Evolutionary conservation across 2,329 filamentous ascomycete species (phyloP).

Genomic region (Ophiostoma fasciatum): DNA sequence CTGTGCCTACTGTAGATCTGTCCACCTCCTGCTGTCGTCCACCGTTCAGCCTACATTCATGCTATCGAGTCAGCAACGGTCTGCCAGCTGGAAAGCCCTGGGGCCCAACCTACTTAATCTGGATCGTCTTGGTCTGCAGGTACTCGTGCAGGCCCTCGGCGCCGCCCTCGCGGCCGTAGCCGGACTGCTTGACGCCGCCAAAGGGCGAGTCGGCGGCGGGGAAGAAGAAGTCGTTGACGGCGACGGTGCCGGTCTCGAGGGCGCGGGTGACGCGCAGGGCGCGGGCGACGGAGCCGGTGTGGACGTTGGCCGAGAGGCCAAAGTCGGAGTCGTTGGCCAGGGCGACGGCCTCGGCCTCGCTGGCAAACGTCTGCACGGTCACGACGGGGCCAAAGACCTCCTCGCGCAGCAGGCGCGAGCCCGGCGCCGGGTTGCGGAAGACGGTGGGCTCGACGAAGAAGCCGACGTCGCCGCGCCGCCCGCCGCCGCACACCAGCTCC

Average conservation of each 20-base stretch:
- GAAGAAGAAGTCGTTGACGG: conserved; percentile 38
- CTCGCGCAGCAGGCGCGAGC: conserved; percentile 34
- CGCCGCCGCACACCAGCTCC: conserved; percentile 47
- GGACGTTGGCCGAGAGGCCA: conserved; percentile 33
- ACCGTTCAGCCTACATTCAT: too few species aligned
- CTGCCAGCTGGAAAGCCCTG: too few species aligned
- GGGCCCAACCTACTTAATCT: too few species aligned
- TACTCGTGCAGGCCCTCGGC: conserved; percentile 4
- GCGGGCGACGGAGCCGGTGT: conserved; percentile 32
- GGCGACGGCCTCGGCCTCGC: conserved; percentile 37
- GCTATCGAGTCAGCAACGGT: too few species aligned
- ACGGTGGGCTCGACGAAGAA: conserved; percentile 54
- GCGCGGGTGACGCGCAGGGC: conserved; percentile 43
- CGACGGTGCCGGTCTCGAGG: conserved; percentile 50
- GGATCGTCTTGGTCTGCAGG: too few species aligned
- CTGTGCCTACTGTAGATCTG: too few species aligned
- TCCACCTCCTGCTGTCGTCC: too few species aligned
- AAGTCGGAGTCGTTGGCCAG: conserved; percentile 43
- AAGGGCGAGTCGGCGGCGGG: conserved; percentile 28
- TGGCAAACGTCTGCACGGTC: conserved; percentile 39
- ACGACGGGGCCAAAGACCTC: conserved; percentile 46
- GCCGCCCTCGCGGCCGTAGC: conserved; percentile 32
- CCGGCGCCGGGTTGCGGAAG: conserved; percentile 29
- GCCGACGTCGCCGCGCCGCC: conserved; percentile 34
- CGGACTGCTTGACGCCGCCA: conserved; percentile 34